Evolutionary conservation across 345 rosid genomes (phyloP).

Genomic region (Rhizophora mangle): DNA sequence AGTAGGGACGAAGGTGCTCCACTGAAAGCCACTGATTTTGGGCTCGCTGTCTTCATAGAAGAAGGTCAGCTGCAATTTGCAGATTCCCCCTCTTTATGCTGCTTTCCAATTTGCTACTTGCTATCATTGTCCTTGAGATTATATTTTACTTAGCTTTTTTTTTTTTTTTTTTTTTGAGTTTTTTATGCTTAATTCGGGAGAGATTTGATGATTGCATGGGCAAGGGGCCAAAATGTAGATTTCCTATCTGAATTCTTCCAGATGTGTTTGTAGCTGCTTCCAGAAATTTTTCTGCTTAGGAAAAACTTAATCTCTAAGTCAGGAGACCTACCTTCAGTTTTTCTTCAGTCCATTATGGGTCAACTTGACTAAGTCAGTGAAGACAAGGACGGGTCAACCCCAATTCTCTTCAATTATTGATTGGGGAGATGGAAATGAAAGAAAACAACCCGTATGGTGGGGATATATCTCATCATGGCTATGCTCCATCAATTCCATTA

Average conservation of each 20-base stretch:
- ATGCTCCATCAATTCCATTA: too few species aligned
- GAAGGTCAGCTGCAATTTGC: slow-evolving; percentile 14
- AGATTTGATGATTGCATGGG: background rate
- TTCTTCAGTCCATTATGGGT: slow-evolving; percentile 20
- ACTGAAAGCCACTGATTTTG: slow-evolving; percentile 31
- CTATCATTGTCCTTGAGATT: background rate
- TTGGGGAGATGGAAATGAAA: background rate
- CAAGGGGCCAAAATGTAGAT: too few species aligned
- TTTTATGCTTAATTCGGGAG: background rate
- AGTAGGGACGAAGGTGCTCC: slow-evolving; percentile 15
- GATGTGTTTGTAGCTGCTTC: background rate
- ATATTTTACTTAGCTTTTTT: too few species aligned
- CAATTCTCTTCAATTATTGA: background rate
- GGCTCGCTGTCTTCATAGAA: slow-evolving; percentile 35
- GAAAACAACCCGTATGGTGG: background rate
- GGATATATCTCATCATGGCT: too few species aligned
- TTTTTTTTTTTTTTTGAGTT: too few species aligned
- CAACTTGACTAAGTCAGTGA: slow-evolving; percentile 35
- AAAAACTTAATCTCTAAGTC: too few species aligned
- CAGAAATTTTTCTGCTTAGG: background rate
- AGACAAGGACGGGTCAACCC: slow-evolving; percentile 35
- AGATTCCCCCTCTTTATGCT: background rate
- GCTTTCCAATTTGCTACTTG: background rate
- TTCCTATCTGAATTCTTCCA: too few species aligned
- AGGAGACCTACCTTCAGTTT: background rate